Conservation (phyloP, 1,284 basidiomycete genomes). For the Pseudozyma hubeiensis region DNA sequence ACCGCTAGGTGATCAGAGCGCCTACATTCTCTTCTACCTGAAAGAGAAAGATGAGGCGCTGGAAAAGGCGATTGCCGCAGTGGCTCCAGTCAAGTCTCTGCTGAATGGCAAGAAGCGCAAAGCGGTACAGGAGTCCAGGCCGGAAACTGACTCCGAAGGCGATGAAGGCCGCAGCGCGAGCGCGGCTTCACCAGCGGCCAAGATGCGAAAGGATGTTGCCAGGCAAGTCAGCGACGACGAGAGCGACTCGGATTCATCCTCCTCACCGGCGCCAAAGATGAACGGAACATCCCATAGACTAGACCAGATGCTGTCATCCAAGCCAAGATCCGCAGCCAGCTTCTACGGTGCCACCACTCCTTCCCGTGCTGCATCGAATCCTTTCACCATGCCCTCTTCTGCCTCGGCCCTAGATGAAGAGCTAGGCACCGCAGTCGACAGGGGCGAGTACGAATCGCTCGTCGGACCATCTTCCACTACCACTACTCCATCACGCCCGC, state of each 20-base stretch:
- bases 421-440: slow-evolving; percentile 32
- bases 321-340: slow-evolving; percentile 41
- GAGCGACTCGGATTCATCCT: slow-evolving; percentile 7
- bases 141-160: slow-evolving; percentile 3
- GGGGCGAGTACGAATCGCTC: slow-evolving; percentile 47
- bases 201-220: neutral
- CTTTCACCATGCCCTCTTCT: slow-evolving; percentile 21
- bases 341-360: slow-evolving; percentile 30
- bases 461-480: slow-evolving; percentile 9
- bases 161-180: neutral
- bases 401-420: slow-evolving; percentile 21
- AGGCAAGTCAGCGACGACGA: slow-evolving; percentile 2
- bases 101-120: slow-evolving; percentile 25
- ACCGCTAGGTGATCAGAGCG: slow-evolving; percentile 77
- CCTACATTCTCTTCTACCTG: slow-evolving; percentile 93
- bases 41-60: slow-evolving; percentile 71
- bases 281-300: slow-evolving; percentile 17
- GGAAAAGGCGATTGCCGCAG: slow-evolving; percentile 31
- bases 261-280: neutral
- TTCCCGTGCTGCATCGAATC: slow-evolving; percentile 8
- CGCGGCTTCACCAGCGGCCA: neutral
- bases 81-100: slow-evolving; percentile 1
- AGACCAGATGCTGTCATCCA: slow-evolving; percentile 33
- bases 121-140: slow-evolving; percentile 10
- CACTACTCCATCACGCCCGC: neutral